Conservation (phyloP, 2,329 filamentous ascomycete species). For the Rutstroemia sp. region DNA sequence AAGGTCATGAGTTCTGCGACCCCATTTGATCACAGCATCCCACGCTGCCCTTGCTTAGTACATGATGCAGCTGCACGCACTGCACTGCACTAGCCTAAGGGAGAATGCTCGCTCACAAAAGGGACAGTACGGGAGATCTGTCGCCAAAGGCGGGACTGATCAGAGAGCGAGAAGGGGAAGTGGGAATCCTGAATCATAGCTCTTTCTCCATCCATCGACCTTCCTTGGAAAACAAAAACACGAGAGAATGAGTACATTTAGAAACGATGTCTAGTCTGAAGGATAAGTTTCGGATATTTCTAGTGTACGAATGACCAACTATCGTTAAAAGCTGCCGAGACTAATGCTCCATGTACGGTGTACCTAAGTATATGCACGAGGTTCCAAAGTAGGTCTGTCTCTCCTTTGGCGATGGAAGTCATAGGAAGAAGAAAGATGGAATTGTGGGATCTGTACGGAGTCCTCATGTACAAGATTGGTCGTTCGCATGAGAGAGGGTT, state of each 20-base stretch:
- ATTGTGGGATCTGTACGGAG: background rate
- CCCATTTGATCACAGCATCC: constrained; percentile 4
- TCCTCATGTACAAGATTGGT: background rate
- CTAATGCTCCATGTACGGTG: background rate
- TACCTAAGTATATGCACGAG: constrained; percentile 1
- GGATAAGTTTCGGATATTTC: constrained; percentile 7
- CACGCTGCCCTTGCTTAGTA: constrained; percentile 2
- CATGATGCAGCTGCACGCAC: background rate
- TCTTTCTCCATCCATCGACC: no score
- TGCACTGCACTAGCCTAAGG: background rate
- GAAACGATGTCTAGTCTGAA: background rate
- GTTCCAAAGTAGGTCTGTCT: background rate
- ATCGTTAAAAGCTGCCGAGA: background rate
- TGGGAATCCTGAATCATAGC: no score
- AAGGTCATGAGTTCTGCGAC: constrained; percentile 9
- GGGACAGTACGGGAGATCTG: constrained; percentile 5
- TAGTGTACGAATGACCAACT: constrained; percentile 2
- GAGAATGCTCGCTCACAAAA: background rate
- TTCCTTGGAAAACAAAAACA: no score
- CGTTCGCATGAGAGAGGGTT: background rate
- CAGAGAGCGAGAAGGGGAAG: background rate
- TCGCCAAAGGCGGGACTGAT: constrained; percentile 8
- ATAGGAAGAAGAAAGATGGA: constrained; percentile 5
- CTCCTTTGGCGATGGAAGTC: background rate
- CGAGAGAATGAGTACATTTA: no score